Evolutionary conservation across 768 basidiomycete species (phyloP).

Genomic region (Lepiota brunneoincarnata): DNA sequence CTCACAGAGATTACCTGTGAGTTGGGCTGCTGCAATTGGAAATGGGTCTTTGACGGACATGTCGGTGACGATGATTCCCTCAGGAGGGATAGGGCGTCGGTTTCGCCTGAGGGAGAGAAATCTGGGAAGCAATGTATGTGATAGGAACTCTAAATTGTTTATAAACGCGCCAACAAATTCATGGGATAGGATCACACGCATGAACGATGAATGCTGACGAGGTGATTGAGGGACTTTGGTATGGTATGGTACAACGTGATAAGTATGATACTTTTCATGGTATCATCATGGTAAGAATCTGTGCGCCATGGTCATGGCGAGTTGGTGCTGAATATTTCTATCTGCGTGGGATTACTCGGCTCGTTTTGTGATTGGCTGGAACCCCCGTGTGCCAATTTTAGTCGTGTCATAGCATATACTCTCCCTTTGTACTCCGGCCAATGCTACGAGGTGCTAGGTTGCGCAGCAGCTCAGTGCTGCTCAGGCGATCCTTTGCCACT

Average conservation of each 20-base stretch:
- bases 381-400: neutral
- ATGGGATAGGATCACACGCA: too few species aligned
- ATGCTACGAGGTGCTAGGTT: conserved; percentile 28
- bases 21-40: conserved; percentile 7
- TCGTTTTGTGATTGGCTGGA: conserved; percentile 5
- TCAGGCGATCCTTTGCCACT: conserved; percentile 34
- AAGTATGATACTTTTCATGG: too few species aligned
- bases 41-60: neutral
- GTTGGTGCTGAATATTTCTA: too few species aligned
- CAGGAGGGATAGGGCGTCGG: neutral
- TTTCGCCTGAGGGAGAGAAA: neutral
- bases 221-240: too few species aligned
- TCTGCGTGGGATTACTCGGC: too few species aligned
- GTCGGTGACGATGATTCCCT: neutral
- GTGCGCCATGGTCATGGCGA: too few species aligned
- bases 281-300: too few species aligned
- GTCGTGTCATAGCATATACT: neutral
- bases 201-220: too few species aligned
- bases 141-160: too few species aligned
- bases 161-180: too few species aligned
- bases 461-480: conserved; percentile 19
- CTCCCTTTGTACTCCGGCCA: neutral
- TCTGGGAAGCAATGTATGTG: neutral
- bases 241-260: too few species aligned
- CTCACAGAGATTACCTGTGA: conserved; percentile 8